Base-by-base conservation (phyloP, 2,329 filamentous ascomycete species). In the Aspergillus bombycis region DNA sequence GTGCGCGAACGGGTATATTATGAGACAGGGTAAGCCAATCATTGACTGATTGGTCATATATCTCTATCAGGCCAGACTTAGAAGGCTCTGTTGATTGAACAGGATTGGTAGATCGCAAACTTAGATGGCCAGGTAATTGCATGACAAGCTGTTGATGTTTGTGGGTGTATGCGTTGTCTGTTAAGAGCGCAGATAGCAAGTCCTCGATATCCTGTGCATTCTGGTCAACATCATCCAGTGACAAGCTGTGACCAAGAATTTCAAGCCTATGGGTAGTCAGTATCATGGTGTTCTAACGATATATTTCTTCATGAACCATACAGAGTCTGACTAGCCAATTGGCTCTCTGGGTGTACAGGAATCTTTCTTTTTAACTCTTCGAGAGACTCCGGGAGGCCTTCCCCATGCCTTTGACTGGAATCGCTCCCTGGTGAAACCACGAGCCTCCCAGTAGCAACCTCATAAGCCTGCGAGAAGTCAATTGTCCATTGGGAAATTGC, bases 221-320 rank as follows among this genome's bases (percentile, higher is more conserved):
- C 45, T 77, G 68, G 54, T 80, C 79, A 41, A 80, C 77, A 60
- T 78, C 76, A 36, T 76, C 72, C 41, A 78, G 52, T 26, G 69
- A 45, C 6, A 74, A 72, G 32, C 68, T 67, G 28, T 64, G 63
- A 26, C 63, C 66, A 50, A 73, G 65, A 12, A 75, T 57, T 63
- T 80, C 78, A 61, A 79, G 66, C 63, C 78, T 78, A 60, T 30
- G 38, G 34, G 21, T 30, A n/a, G 57, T 71, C 48, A 69, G 64
- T 34, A 43, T 19, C 23, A 26, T 6, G 3, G 16, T 48, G 12
- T 52, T 58, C 14, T 12, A 62, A 50, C 10, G 16, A 50, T 41
- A 50, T 54, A 50, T 36, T n/a, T 21, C 19, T 19, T 21, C 16
- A 30, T 34, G 41, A 45, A 61, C 74, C 62, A 34, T 70, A 79